Conservation (phyloP, 805 yeast genomes). For the Debaryomyces prosopidis region DNA sequence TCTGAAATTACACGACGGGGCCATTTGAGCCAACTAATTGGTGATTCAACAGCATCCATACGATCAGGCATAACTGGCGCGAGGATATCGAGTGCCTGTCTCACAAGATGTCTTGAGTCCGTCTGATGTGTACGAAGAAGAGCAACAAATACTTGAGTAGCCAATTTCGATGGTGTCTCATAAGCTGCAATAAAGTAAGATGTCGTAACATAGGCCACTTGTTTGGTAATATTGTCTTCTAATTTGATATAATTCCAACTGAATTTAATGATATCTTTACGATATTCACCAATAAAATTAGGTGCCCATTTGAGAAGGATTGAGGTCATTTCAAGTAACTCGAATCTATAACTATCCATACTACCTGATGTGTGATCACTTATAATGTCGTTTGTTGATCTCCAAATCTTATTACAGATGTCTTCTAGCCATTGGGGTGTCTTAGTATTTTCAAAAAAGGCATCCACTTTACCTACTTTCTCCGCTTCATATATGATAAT, state of each 20-base stretch:
- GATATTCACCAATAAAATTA: slow-evolving; percentile 51
- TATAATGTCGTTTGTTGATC: slow-evolving; percentile 52
- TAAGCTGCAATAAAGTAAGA: slow-evolving; percentile 82
- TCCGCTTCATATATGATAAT: slow-evolving; percentile 63
- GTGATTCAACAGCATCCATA: slow-evolving; percentile 53
- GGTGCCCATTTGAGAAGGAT: slow-evolving; percentile 72
- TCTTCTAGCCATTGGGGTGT: slow-evolving; percentile 62
- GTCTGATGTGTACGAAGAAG: slow-evolving; percentile 78
- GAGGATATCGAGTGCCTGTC: slow-evolving; percentile 81
- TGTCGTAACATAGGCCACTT: slow-evolving; percentile 88
- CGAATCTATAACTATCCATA: slow-evolving; percentile 73
- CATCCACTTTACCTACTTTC: slow-evolving; percentile 46
- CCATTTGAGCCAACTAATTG: slow-evolving; percentile 85
- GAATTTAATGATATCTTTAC: slow-evolving; percentile 87
- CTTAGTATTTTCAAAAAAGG: slow-evolving; percentile 37
- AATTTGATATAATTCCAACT: slow-evolving; percentile 91
- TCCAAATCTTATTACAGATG: slow-evolving; percentile 73
- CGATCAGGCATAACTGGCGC: slow-evolving; percentile 84
- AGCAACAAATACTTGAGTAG: slow-evolving; percentile 91
- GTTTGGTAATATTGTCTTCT: slow-evolving; percentile 87
- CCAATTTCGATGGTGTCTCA: slow-evolving; percentile 86
- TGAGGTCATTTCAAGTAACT: slow-evolving; percentile 79
- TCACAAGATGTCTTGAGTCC: slow-evolving; percentile 80
- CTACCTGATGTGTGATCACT: slow-evolving; percentile 62
- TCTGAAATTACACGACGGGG: slow-evolving; percentile 90